Evolutionary conservation across 1,284 basidiomycete genomes (phyloP).

Genomic region (Hypsizygus ulmarius): DNA sequence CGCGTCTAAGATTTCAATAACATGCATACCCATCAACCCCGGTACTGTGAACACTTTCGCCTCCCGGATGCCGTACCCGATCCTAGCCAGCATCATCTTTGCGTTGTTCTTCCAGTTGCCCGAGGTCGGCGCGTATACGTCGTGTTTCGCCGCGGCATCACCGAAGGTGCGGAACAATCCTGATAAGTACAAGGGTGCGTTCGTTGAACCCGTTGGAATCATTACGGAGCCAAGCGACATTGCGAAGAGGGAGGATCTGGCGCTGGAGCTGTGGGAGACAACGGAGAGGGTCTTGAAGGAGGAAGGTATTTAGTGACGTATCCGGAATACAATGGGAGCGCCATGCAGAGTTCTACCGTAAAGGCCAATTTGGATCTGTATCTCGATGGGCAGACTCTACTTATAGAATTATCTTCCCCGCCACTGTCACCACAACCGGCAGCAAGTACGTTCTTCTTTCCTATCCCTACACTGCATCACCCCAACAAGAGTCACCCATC

Average conservation of each 20-base stretch:
- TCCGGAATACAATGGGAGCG: too few species aligned
- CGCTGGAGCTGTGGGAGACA: conserved; percentile 27
- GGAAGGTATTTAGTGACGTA: conserved; percentile 4
- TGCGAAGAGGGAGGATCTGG: conserved; percentile 35
- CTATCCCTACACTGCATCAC: conserved; percentile 1
- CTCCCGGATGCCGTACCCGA: conserved; percentile 22
- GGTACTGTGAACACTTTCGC: conserved; percentile 42
- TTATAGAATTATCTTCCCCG: too few species aligned
- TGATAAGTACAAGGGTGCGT: conserved; percentile 44
- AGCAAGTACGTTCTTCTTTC: conserved; percentile 31
- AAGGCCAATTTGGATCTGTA: too few species aligned
- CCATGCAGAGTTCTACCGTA: too few species aligned
- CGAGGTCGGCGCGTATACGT: conserved; percentile 41
- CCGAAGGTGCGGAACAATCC: conserved; percentile 34
- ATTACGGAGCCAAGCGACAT: conserved; percentile 26
- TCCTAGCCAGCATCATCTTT: conserved; percentile 26
- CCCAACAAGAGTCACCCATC: background rate
- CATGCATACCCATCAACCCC: conserved; percentile 32
- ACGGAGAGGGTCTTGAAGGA: conserved; percentile 14
- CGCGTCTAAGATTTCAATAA: conserved; percentile 19
- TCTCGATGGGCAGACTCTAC: too few species aligned
- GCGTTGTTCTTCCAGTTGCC: conserved; percentile 34
- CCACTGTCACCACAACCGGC: conserved; percentile 39
- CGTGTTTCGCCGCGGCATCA: conserved; percentile 47
- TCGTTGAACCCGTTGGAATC: conserved; percentile 38